Evolutionary conservation across 2,329 filamentous ascomycete species (phyloP), one percentile per base, ranked within the genome.

Genomic region (Paraconiothyrium sp.): DNA sequence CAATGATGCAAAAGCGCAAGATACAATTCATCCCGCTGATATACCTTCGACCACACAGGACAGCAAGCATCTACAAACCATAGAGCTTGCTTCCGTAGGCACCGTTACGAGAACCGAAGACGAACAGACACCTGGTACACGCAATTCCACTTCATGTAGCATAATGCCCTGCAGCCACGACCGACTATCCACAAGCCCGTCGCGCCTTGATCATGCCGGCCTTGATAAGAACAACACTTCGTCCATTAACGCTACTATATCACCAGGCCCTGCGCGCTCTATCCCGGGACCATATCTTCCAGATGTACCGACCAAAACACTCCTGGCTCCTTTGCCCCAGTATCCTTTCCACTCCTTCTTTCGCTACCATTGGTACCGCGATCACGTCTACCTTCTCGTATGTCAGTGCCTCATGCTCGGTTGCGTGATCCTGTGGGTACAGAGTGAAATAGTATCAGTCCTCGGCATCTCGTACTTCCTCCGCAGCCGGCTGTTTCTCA

Each of bases 391-490:
- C 20, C 50, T 54, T 22, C 24, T 54, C 11, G 37, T 54, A 11
- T 54, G 50, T 30, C 50, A 54, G 14, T n/a, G 22, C 22, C 22
- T 43, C 20, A 54, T 54, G 55, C 48, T 68, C 9, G 60, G 58
- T 2, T 60, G 47, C 32, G 65, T 71, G 16, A 57, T 62, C 5
- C 64, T 72, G 1, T 70, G 57, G 48, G 57, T 72, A 2, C 63
- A 70, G 16, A 63, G 62, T 32, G 35, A 35, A 9, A 22, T 66
- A 2, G 51, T 52, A 9, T 65, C 64, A 27, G 58, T 72, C 54
- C 54, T 72, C 3, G 69, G 69, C 30, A 62, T 73, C 14, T 64
- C 65, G 1, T 39, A 57, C 11, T 65, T 73, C 9, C 60, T 73
- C 10, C 59, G 64, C 2, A 67, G 57, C 39, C 59, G 63, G 7